Conservation (phyloP, 139 green algal genomes). For the Zygnema circumcarinatum region DNA sequence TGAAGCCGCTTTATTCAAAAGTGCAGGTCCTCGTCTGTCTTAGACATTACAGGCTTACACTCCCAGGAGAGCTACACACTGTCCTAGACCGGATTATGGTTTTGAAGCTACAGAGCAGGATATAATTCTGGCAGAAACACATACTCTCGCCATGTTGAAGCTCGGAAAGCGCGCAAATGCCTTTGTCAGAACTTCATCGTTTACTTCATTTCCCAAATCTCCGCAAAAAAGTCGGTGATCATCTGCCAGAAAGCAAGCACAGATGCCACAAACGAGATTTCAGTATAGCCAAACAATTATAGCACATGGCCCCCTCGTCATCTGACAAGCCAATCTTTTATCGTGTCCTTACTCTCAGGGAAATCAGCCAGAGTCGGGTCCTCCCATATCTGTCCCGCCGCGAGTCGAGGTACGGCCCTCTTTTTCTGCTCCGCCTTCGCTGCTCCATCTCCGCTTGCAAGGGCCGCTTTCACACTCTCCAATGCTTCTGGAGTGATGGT, state of each 20-base stretch:
- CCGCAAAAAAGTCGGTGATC: constrained; percentile 97
- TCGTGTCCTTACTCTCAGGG: constrained; percentile 58
- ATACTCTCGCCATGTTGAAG: constrained; percentile 87
- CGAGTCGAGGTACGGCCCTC: constrained; percentile 26
- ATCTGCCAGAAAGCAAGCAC: constrained; percentile 60
- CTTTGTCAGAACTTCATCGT: constrained; percentile 83
- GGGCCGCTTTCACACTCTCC: constrained; percentile 59
- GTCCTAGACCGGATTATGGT: too few species aligned
- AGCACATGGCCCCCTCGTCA: too few species aligned
- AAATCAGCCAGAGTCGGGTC: constrained; percentile 56
- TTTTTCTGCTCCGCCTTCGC: constrained; percentile 31
- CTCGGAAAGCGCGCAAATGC: constrained; percentile 84
- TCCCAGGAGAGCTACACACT: too few species aligned
- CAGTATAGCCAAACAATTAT: too few species aligned
- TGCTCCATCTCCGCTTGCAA: constrained; percentile 41
- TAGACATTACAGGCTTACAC: not conserved
- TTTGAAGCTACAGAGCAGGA: not conserved
- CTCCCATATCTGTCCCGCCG: constrained; percentile 60
- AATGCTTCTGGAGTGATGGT: constrained; percentile 55
- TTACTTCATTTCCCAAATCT: constrained; percentile 92
- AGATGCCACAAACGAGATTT: not conserved
- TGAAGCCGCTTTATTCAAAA: too few species aligned
- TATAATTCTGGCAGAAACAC: constrained; percentile 11
- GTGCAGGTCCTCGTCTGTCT: not conserved
- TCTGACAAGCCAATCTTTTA: too few species aligned